These are phyloP conservation scores for Didymella segeticola DNA, from an alignment of 2,329 filamentous ascomycete species.

Conservation along the genomic window DNA sequence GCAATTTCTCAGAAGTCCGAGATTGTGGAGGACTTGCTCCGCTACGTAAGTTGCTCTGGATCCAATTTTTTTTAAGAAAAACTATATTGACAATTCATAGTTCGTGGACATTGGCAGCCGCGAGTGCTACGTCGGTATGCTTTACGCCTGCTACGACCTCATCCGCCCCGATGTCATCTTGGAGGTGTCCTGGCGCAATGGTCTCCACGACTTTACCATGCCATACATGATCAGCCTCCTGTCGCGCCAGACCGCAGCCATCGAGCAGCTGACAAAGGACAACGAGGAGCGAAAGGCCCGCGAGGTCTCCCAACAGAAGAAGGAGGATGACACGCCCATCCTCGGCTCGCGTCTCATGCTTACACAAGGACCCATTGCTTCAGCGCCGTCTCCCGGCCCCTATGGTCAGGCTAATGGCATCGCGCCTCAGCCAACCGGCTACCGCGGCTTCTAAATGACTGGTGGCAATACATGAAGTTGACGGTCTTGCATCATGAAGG, in stretches of 20 bases:
- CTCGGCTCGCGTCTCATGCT: conserved; percentile 93
- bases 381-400: conserved; percentile 68
- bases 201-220: conserved; percentile 97
- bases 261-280: conserved; percentile 86
- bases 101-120: conserved; percentile 99
- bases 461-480: neutral
- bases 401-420: conserved; percentile 87
- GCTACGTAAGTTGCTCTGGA: conserved; percentile 81
- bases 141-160: conserved; percentile 97
- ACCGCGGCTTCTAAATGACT: conserved; percentile 43
- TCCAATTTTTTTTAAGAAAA: no score
- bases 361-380: conserved; percentile 78
- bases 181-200: conserved; percentile 96
- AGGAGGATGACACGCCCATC: conserved; percentile 93
- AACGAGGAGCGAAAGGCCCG: conserved; percentile 88
- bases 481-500: conserved; percentile 17
- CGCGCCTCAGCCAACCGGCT: conserved; percentile 81
- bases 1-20: conserved; percentile 90
- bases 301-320: conserved; percentile 79
- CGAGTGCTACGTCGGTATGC: conserved; percentile 99
- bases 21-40: conserved; percentile 92
- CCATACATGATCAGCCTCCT: conserved; percentile 99
- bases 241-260: conserved; percentile 85
- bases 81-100: conserved; percentile 60
- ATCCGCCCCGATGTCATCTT: conserved; percentile 91